These are phyloP conservation scores for Pontederia crassipes DNA, from an alignment of 176 grass and related monocot species.

Conservation along the genomic window DNA sequence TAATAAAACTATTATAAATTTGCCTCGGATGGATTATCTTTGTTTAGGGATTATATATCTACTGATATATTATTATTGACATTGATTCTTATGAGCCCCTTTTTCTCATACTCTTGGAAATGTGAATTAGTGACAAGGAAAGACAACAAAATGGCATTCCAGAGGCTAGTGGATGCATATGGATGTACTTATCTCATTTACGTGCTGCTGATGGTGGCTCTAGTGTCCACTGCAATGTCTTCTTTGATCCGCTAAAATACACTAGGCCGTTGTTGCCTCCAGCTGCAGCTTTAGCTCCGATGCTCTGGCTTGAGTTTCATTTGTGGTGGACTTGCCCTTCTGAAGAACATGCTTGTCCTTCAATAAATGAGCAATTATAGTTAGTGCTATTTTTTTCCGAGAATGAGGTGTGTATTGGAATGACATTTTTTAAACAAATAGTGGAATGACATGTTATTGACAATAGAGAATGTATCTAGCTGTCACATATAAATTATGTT, in stretches of 20 bases:
- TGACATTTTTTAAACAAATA: too few species aligned
- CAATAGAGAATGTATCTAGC: too few species aligned
- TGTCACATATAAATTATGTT: not conserved
- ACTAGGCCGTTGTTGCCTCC: conserved; percentile 48
- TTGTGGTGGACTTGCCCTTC: conserved; percentile 86
- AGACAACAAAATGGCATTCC: conserved; percentile 63
- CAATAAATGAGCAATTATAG: not conserved
- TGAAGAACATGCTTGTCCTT: conserved; percentile 43
- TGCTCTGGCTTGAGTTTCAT: conserved; percentile 92
- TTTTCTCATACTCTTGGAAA: not conserved
- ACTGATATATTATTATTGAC: too few species aligned
- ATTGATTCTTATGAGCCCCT: too few species aligned
- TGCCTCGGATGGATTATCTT: too few species aligned
- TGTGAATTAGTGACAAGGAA: conserved; percentile 60
- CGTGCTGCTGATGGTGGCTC: conserved; percentile 53
- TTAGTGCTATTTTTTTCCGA: too few species aligned
- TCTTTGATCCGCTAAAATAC: conserved; percentile 58
- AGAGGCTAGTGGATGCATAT: conserved; percentile 60
- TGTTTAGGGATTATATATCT: too few species aligned
- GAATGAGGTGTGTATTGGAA: too few species aligned
- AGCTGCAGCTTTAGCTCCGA: conserved; percentile 83
- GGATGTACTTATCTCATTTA: conserved; percentile 58
- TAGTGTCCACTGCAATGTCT: conserved; percentile 77
- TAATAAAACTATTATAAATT: too few species aligned
- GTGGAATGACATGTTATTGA: not conserved